Base-by-base conservation (phyloP, 2,329 filamentous ascomycete species). In the Microsporum audouinii region DNA sequence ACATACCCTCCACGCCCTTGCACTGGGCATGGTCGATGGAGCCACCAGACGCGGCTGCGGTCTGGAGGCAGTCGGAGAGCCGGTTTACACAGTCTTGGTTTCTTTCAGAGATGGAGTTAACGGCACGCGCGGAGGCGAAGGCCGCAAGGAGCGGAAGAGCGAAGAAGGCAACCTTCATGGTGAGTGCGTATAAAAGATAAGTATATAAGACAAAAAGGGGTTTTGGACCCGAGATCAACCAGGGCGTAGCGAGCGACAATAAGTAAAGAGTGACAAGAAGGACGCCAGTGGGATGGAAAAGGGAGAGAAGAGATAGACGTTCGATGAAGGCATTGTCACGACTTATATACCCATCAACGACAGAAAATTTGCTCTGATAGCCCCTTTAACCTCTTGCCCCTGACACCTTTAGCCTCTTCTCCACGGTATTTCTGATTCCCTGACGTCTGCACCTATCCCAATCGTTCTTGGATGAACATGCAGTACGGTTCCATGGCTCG, bases 101-200 rank as follows among this genome's bases (percentile, higher is more conserved):
- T 12, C 17, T 39, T 10, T 38, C 33, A 36, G n/a, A 10, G 33
- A 14, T 27, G 38, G 53, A 36, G 29, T 29, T 12, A 33, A 58
- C 39, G 12, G 57, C 57, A 23, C 57, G 39, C 3, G 57, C 57
- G 6, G 57, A 58, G 27, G 45, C 14, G 7, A 58, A n/a, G 27
- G 57, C 57, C 27, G 57, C 57, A 43, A 58, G 39, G 0, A 58
- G 57, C 57, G 57, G 57, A 2, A 58, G 57, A 27, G 39, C 23
- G 23, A 58, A 47, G 10, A 45, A 34, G 57, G 41, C n/a, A 6
- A 38, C 41, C 39, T 47, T 58, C 57, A 58, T 58, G 14, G n/a
- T 45, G 14, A 41, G 29, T n/a, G 12, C 10, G 45, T 51, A 33
- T 31, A 55, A 31, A 33, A 34, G 10, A 33, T 5, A 8, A 17